Evolutionary conservation across 345 rosid genomes (phyloP), one percentile per base, ranked within the genome.

Genomic region (Lumnitzera littorea): DNA sequence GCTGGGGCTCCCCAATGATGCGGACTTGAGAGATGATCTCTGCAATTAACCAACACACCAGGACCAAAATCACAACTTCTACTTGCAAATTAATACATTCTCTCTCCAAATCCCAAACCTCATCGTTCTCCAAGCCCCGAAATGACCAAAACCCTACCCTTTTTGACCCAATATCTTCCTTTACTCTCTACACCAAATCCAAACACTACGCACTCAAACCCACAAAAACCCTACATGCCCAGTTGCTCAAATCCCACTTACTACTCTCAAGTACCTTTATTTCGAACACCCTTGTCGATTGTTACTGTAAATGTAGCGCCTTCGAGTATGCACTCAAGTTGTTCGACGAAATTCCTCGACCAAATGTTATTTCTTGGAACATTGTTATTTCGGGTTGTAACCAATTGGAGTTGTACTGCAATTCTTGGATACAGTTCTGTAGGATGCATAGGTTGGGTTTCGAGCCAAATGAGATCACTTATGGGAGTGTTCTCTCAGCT

Each of bases 401-500:
- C 68, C 48, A 62, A 29, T 72, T 58, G 27, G 58, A 15, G 2
- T 43, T 70, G 51, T 87, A 74, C 58, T 66, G 68, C 56, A 75
- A 76, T 24, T 80, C 86, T 0, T 78, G 77, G 75, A 56, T 68
- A 27, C 67, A 67, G 13, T 87, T 81, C 25, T 48, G 77, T 47
- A 76, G 78, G 76, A 84, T 89, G 89, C 80, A 57, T 56, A 53
- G 25, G 3, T 66, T 55, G 53, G 88, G 88, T 62, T 76, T 72
- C 58, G 71, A 78, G 51, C 79, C 83, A 0, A 61, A 80, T 72
- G 91, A 76, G 74, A 61, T 78, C 15, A 86, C 84, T 25, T 84
- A 82, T 60, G 84, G 84, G 23, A 81, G 87, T 71, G 82, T 80
- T 59, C 74, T 86, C 57, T 84, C 86, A 16, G 83, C 89, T 62